Evolutionary conservation across 2,329 filamentous ascomycete species (phyloP), one percentile per base, ranked within the genome.

Genomic region (Dothistroma septosporum): DNA sequence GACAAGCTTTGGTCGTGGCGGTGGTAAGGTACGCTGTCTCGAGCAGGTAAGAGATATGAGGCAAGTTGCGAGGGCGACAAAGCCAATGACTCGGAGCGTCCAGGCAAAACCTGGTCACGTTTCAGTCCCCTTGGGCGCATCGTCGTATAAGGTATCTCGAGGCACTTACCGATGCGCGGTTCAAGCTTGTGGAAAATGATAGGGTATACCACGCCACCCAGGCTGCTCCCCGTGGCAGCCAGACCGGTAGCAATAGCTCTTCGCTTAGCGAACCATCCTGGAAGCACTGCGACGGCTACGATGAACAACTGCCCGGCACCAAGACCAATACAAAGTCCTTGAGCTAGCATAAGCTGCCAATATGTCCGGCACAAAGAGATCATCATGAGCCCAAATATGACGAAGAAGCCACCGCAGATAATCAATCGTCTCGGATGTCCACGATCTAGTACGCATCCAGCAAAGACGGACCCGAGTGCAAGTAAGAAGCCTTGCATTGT

Each of bases 181-280:
- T 69, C 2, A 77, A 79, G 41, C 79, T 79, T 57, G 82, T 81
- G 77, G 78, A 83, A 79, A 31, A 80, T 79, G 58, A 83, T 81
- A 75, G 80, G 82, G 53, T 79, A 79, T 61, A 83, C 79, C 66
- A 31, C 58, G 7, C 77, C 62, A 12, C 60, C 62, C 9, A 63
- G 75, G 11, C 80, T 82, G 44, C 81, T 83, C 1, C 86, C 86
- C 6, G 79, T 80, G 1, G 85, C 83, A 2, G 83, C 81, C 3
- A 87, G 67, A 1, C 84, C 84, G 28, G 86, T 80, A 4, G 84
- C 85, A 32, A 88, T 73, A 0, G 79, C 79, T 56, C 82, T 77
- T 62, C 76, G 79, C 50, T 76, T 76, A 35, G 76, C 76, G 68
- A 88, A 88, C 67, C 89, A 90, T 7, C 87, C 86, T 4, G 86